These are phyloP conservation scores for Fusarium sp. DNA, from an alignment of 2,329 filamentous ascomycete species.

Conservation along the genomic window DNA sequence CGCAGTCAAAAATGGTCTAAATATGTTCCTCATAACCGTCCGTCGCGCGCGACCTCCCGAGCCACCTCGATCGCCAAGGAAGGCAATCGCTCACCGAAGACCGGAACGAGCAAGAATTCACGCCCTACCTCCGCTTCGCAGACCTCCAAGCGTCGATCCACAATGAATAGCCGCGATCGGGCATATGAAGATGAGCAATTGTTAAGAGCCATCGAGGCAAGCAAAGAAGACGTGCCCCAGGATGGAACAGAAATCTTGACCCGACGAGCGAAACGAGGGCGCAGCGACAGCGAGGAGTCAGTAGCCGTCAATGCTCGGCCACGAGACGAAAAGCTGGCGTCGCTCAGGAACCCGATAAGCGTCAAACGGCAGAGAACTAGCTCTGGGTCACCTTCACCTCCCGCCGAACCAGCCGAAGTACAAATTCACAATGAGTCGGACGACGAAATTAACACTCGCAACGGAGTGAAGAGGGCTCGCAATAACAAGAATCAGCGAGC, in stretches of 20 bases:
- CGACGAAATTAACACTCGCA: constrained; percentile 69
- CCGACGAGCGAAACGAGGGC: constrained; percentile 81
- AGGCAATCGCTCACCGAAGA: constrained; percentile 71
- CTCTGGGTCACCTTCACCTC: constrained; percentile 77
- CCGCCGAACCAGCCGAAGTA: constrained; percentile 60
- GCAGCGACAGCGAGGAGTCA: constrained; percentile 95
- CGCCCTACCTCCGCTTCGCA: constrained; percentile 64
- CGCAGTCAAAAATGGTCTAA: constrained; percentile 74
- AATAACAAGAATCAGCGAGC: constrained; percentile 71
- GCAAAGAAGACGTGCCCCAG: constrained; percentile 80
- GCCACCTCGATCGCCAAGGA: constrained; percentile 69
- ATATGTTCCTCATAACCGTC: constrained; percentile 70
- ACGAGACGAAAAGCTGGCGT: constrained; percentile 42
- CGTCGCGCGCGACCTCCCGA: constrained; percentile 68
- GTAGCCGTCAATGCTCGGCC: constrained; percentile 54
- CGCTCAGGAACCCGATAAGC: constrained; percentile 73
- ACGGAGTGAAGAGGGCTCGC: constrained; percentile 70
- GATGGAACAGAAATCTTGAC: constrained; percentile 64
- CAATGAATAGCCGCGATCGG: constrained; percentile 96
- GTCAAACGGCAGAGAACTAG: constrained; percentile 86
- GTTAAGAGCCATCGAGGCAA: constrained; percentile 91
- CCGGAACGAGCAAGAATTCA: constrained; percentile 67
- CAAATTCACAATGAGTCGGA: constrained; percentile 74
- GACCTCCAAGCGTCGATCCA: constrained; percentile 83
- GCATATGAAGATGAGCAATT: constrained; percentile 95